Evolutionary conservation across 768 basidiomycete species (phyloP).

Genomic region (Boletellus ananas): DNA sequence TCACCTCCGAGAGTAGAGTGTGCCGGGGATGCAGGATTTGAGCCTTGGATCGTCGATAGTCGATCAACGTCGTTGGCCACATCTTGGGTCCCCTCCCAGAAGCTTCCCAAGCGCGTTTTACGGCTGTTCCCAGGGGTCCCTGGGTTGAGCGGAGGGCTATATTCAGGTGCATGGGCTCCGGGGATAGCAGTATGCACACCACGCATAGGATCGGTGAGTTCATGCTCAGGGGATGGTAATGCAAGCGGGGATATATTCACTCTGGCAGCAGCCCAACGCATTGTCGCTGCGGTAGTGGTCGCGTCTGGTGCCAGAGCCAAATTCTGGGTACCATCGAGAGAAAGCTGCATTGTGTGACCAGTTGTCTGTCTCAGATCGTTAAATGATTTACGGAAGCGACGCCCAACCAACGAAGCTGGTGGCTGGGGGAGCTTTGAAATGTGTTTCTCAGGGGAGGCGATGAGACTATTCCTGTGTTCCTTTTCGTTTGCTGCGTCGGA

Average conservation of each 20-base stretch:
- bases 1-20: constrained; percentile 7
- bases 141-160: constrained; percentile 34
- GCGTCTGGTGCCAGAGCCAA: constrained; percentile 45
- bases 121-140: constrained; percentile 48
- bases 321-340: constrained; percentile 27
- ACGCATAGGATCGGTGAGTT: constrained; percentile 88
- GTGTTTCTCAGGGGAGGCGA: constrained; percentile 26
- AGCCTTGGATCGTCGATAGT: constrained; percentile 23
- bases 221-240: constrained; percentile 86
- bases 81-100: constrained; percentile 77
- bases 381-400: constrained; percentile 46
- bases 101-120: constrained; percentile 58
- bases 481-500: constrained; percentile 16
- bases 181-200: constrained; percentile 65
- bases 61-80: constrained; percentile 39
- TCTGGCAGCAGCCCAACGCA: constrained; percentile 81
- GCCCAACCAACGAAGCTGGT: constrained; percentile 28
- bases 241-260: constrained; percentile 84
- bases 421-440: constrained; percentile 25
- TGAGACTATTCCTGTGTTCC: constrained; percentile 15
- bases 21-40: constrained; percentile 23
- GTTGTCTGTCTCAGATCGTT: constrained; percentile 38
- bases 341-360: constrained; percentile 25
- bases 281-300: constrained; percentile 70
- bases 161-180: constrained; percentile 46